Evolutionary conservation across 306 rosid genomes (phyloP).

Genomic region (Prunus mira): DNA sequence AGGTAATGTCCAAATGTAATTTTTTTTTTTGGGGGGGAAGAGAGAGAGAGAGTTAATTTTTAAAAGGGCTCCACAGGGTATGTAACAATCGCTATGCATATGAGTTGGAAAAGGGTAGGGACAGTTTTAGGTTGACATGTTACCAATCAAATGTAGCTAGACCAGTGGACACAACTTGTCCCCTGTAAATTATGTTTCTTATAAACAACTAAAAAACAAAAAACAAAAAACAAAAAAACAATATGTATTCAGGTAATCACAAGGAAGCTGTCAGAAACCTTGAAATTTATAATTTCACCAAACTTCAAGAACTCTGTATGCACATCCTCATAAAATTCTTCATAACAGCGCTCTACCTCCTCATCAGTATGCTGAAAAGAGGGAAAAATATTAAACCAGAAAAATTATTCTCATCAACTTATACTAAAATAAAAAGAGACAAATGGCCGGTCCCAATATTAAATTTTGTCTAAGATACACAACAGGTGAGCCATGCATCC

Average conservation of each 20-base stretch:
- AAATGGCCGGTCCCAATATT: background rate
- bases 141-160: no score
- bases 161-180: no score
- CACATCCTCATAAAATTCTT: conserved; percentile 96
- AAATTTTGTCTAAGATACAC: conserved; percentile 3
- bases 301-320: conserved; percentile 94
- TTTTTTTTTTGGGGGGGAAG: background rate
- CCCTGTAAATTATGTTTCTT: no score
- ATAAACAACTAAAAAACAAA: background rate
- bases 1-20: background rate
- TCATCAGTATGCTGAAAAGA: conserved; percentile 80
- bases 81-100: no score
- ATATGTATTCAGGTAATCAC: background rate
- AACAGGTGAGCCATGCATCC: conserved; percentile 1
- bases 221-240: background rate
- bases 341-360: conserved; percentile 72
- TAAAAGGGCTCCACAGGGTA: background rate
- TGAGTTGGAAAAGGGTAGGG: no score
- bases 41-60: background rate
- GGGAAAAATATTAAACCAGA: conserved; percentile 33
- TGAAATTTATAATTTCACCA: conserved; percentile 93
- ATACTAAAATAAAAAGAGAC: conserved; percentile 22
- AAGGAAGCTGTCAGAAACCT: conserved; percentile 55
- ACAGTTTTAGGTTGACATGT: no score
- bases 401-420: conserved; percentile 8